Percentiles rank a stretch among this genome's conserved stretches.
Evolutionary conservation across 2,329 filamentous ascomycete genomes (phyloP).

Genomic region (Colletotrichum cuscutae): DNA sequence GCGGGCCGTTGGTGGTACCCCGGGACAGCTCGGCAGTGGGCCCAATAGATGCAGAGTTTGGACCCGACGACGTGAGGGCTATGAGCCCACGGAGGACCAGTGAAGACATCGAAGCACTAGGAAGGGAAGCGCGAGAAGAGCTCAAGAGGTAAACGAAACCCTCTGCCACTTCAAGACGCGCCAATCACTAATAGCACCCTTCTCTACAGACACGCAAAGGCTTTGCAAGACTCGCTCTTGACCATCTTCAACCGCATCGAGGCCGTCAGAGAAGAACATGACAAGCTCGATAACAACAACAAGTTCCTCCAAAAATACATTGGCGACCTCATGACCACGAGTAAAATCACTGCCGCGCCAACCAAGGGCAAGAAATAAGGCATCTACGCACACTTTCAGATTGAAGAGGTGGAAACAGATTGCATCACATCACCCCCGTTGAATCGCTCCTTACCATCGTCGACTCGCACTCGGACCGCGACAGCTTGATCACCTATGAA

Average conservation of each 20-base stretch:
- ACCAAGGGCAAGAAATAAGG: conserved; percentile 64
- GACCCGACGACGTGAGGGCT: conserved; percentile 87
- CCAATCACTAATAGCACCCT: background rate
- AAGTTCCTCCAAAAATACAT: conserved; percentile 98
- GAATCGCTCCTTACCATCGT: background rate
- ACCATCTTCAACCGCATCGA: conserved; percentile 95
- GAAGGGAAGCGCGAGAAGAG: conserved; percentile 80
- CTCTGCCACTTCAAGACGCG: background rate
- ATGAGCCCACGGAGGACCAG: conserved; percentile 95
- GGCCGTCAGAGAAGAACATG: conserved; percentile 91
- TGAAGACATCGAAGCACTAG: conserved; percentile 88
- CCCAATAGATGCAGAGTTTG: conserved; percentile 78
- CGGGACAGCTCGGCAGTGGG: conserved; percentile 80
- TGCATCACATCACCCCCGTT: background rate
- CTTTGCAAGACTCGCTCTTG: conserved; percentile 87
- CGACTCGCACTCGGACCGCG: background rate
- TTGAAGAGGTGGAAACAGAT: background rate
- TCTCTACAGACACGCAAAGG: conserved; percentile 81
- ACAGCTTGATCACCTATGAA: background rate
- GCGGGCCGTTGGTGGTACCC: conserved; percentile 84
- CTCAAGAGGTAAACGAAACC: conserved; percentile 61
- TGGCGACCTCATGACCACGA: conserved; percentile 91
- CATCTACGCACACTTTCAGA: too few relatives aligned
- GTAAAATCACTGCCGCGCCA: conserved; percentile 73
- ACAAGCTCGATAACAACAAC: conserved; percentile 97